These are phyloP conservation scores for Trichoderma breve DNA, from an alignment of 2,329 filamentous ascomycete species.

Conservation along the genomic window DNA sequence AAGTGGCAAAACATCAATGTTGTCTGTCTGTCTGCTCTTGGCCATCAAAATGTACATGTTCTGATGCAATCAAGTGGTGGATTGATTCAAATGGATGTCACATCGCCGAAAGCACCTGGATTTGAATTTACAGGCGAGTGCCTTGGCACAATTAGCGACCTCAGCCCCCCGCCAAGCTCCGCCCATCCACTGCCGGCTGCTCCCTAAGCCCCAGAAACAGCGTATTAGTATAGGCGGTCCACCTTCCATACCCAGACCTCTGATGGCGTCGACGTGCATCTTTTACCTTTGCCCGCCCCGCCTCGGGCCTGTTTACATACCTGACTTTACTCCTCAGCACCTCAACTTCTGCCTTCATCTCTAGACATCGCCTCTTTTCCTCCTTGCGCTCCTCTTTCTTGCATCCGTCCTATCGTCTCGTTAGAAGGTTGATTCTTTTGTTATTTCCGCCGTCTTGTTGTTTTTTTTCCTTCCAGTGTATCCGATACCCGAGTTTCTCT, in stretches of 20 bases:
- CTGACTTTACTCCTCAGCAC: not conserved
- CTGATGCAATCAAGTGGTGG: not conserved
- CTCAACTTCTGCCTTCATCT: not conserved
- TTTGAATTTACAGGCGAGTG: conserved; percentile 1
- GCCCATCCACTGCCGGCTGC: not conserved
- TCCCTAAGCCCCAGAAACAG: not conserved
- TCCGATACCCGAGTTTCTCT: not conserved
- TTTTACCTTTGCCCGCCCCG: not conserved
- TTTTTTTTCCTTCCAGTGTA: not conserved
- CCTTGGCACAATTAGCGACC: conserved; percentile 16
- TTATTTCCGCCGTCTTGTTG: not conserved
- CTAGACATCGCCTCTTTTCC: conserved; percentile 3
- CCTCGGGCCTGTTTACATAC: conserved; percentile 7
- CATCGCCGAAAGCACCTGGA: not conserved
- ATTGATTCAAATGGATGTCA: not conserved
- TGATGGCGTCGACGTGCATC: conserved; percentile 1
- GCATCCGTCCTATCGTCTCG: conserved; percentile 8
- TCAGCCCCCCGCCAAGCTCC: conserved; percentile 4
- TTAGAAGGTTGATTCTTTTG: conserved; percentile 10
- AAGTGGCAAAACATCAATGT: not conserved
- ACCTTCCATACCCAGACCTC: not conserved
- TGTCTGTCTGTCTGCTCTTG: not conserved
- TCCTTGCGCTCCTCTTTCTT: not conserved
- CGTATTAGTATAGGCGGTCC: not conserved
- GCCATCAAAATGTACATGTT: not conserved